phyloP scores from a whole-genome alignment of 441 rosid species.

The Manihot esculenta region DNA sequence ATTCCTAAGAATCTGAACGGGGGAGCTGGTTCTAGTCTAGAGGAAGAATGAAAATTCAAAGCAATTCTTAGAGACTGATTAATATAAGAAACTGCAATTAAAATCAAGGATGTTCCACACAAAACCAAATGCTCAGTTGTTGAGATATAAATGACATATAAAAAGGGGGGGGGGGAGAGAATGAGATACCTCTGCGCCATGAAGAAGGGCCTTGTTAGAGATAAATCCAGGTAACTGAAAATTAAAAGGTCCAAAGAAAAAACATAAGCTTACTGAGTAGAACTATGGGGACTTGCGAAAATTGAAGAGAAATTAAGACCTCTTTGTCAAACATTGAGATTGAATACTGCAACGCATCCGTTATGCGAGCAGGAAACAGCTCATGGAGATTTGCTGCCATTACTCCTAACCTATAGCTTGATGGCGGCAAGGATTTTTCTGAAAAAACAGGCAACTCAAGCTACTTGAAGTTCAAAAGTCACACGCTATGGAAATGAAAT shows the following conservation, averaged over 20 bases:
- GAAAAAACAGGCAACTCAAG: constrained; percentile 36
- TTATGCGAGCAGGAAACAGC: constrained; percentile 64
- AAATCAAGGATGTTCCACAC: background rate
- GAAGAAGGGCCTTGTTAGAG: constrained; percentile 83
- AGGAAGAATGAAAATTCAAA: constrained; percentile 17
- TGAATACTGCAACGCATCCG: constrained; percentile 70
- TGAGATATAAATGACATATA: constrained; percentile 3
- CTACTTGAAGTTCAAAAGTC: constrained; percentile 8
- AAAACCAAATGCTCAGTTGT: constrained; percentile 3
- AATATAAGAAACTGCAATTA: background rate
- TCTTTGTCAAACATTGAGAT: constrained; percentile 74
- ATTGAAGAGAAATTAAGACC: constrained; percentile 36
- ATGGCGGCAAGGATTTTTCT: constrained; percentile 70
- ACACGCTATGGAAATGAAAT: constrained; percentile 1
- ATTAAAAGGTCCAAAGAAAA: constrained; percentile 20
- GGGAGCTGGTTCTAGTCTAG: constrained; percentile 93
- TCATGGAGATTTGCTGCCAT: constrained; percentile 79
- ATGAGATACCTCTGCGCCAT: constrained; percentile 79
- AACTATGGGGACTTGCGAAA: background rate
- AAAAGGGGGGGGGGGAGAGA: background rate
- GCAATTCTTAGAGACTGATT: background rate
- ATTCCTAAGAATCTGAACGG: constrained; percentile 67
- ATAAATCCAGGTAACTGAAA: constrained; percentile 88
- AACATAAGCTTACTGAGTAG: constrained; percentile 8
- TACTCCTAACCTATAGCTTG: constrained; percentile 91